Base-by-base conservation (phyloP, 2,329 filamentous ascomycete species). In the Peltaster fructicola region DNA sequence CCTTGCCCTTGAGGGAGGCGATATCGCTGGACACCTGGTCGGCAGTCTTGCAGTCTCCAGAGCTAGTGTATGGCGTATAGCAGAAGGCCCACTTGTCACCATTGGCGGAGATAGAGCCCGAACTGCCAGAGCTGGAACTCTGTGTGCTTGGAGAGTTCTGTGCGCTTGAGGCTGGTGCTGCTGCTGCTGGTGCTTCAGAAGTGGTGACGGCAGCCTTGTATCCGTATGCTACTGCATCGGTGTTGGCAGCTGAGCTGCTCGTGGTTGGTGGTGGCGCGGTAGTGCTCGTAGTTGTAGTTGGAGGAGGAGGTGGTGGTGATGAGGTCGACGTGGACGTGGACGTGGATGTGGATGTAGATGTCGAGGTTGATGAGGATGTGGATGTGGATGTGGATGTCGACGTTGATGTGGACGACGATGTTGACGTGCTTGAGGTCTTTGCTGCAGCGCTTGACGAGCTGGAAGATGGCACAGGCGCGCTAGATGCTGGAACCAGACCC, bases 31-130 rank as follows among this genome's bases (percentile, higher is more conserved):
- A 32, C 32, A 61, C 50, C 29, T 51, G 45, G 23, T 28, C 31
- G 12, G 42, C 43, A 22, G 47, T 39, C 42, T 57, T 58, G 54
- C 57, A 61, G 26, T 46, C 29, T 27, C 56, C 56, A 24, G 41
- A 36, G 11, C 40, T 25, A 31, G 49, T 47, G 44, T 59, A 61
- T 9, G 56, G 56, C 10, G 56, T 60, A 50, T 60, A 61, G 41
- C 54, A 57, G 35, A 60, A 56, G 36, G 53, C 49, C 54, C 54
- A 57, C 43, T 57, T 51, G 39, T 52, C 35, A 36, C 54, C 55
- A 27, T 57, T 57, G 38, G 49, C 21, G 7, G 33, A 15, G 23
- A 43, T 38, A 8, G 27, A 14, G 9, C 27, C 21, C 10, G 19
- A 24, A 8, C n/a, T 41, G 14, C n/a, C n/a, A n/a, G n/a, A n/a